These are phyloP conservation scores for Colletotrichum endophyticum DNA, from an alignment of 2,329 filamentous ascomycete species.

Conservation along the genomic window DNA sequence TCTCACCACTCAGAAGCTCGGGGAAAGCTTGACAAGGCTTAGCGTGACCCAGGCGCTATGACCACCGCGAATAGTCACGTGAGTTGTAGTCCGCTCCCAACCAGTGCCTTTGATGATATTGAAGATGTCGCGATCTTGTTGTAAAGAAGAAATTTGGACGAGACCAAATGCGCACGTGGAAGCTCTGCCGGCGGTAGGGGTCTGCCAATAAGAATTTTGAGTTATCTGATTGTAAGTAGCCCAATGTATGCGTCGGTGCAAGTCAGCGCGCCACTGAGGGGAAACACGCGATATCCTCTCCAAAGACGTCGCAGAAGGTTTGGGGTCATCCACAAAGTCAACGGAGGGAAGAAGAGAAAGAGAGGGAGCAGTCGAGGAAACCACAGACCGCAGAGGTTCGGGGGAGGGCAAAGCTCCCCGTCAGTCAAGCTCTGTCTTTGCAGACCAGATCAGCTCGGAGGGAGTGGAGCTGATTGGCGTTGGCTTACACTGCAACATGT, in stretches of 20 bases:
- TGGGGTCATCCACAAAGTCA: not conserved
- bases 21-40: conserved; percentile 27
- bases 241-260: not conserved
- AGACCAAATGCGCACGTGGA: not conserved
- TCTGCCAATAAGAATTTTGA: not conserved
- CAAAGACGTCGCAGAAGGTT: not conserved
- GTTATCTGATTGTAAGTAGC: not conserved
- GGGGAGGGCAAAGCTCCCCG: conserved; percentile 36
- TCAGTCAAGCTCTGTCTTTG: conserved; percentile 17
- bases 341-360: not conserved
- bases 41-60: conserved; percentile 30
- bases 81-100: not conserved
- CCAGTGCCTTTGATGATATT: not conserved
- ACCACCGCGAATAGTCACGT: conserved; percentile 29
- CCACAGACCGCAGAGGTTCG: conserved; percentile 27
- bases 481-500: conserved; percentile 8
- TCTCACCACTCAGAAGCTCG: conserved; percentile 4
- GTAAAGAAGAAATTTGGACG: not conserved
- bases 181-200: not conserved
- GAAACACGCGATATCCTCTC: not conserved
- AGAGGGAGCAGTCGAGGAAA: conserved; percentile 30
- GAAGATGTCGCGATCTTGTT: not conserved
- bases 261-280: not conserved
- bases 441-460: conserved; percentile 17
- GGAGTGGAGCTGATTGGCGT: conserved; percentile 19